Evolutionary conservation across 495 filamentous ascomycete genomes (phyloP), one percentile per base, ranked within the genome.

Genomic region (Staphylotrichum longicolle): DNA sequence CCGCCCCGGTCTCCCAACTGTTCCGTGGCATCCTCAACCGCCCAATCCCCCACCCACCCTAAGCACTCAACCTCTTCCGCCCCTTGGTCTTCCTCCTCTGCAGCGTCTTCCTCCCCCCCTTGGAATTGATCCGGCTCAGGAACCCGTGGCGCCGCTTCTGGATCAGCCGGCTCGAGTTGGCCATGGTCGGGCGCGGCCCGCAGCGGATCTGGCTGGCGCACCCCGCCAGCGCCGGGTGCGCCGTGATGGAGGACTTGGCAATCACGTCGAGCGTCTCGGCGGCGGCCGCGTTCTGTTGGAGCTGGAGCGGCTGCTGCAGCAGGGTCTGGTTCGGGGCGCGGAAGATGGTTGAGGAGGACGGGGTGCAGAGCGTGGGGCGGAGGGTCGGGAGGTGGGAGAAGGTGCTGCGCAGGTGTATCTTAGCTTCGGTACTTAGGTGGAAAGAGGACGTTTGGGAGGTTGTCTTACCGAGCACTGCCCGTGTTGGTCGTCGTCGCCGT

Each of bases 101-200:
- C 45, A 81, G 61, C 55, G 62, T 76, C 66, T 74, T 77, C 57
- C 66, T 65, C 33, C 78, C 78, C 10, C 70, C 76, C 51, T 66
- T 66, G 7, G 75, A 72, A 58, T 62, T 63, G 12, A 74, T 54
- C 33, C 78, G 65, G 60, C 71, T 76, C n/a, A 81, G 60, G 63
- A 80, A 81, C 12, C 78, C 78, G 56, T 78, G 75, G 14, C 75
- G 66, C 35, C 78, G 63, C 72, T 80, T 80, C 67, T 78, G 76
- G n/a, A 78, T 62, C n/a, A 81, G 68, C n/a, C 78, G 71, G 46
- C 66, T 77, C 51, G 68, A 47, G 14, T 68, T 59, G 37, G 72
- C 68, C 76, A 79, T 75, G 42, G 76, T 80, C 40, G 76, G 66
- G 32, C 77, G 72, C 42, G 78, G 78, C 0, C 76, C 78, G 72